phyloP scores from a whole-genome alignment of 805 yeast species.

The Candida suzukii region DNA sequence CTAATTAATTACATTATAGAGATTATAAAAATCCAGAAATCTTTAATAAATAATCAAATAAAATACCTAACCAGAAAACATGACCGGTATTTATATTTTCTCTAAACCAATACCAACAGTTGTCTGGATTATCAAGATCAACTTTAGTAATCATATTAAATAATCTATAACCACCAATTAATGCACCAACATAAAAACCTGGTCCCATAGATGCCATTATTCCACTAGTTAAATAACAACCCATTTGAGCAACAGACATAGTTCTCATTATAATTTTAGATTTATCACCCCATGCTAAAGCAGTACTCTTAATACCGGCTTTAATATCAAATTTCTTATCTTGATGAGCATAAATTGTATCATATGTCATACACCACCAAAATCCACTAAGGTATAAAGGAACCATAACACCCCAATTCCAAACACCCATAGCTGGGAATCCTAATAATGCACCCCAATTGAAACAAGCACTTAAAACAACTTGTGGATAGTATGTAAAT shows the following conservation, averaged over 20 bases:
- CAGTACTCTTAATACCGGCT: constrained; percentile 94
- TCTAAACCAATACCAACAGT: constrained; percentile 78
- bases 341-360: constrained; percentile 96
- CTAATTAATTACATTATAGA: background rate
- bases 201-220: constrained; percentile 77
- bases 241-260: constrained; percentile 62
- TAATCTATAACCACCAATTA: constrained; percentile 63
- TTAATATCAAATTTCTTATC: constrained; percentile 81
- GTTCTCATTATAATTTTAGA: constrained; percentile 65
- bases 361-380: constrained; percentile 94
- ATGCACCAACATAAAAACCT: constrained; percentile 63
- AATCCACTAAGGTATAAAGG: constrained; percentile 73
- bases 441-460: constrained; percentile 95
- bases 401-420: constrained; percentile 68
- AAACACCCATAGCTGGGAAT: constrained; percentile 91
- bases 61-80: constrained; percentile 57
- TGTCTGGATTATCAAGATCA: constrained; percentile 67
- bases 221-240: constrained; percentile 62
- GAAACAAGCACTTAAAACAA: constrained; percentile 70
- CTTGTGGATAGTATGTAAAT: constrained; percentile 94
- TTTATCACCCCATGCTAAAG: constrained; percentile 85
- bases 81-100: constrained; percentile 75
- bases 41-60: constrained; percentile 55
- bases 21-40: constrained; percentile 35
- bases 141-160: constrained; percentile 64